phyloP scores from a whole-genome alignment of 169 alveolate genomes.

The Amoebophrya sp. region DNA sequence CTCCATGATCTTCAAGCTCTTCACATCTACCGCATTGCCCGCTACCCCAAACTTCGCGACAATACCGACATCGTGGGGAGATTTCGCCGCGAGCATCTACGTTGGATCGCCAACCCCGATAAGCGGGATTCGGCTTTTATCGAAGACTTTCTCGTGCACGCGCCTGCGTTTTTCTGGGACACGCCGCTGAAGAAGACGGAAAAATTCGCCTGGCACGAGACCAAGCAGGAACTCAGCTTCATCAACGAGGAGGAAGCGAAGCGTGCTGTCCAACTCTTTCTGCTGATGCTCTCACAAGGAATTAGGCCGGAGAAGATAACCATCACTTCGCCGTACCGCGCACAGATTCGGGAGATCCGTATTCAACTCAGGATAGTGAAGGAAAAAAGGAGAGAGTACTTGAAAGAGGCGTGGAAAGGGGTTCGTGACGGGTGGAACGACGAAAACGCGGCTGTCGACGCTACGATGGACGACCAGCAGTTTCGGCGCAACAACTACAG shows the following conservation, averaged over 20 bases:
- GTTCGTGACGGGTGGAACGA: no score
- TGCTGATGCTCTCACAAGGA: not conserved
- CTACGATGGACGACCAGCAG: no score
- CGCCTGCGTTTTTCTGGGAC: not conserved
- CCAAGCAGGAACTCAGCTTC: not conserved
- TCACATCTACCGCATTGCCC: no score
- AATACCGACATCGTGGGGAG: not conserved
- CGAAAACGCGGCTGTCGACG: no score
- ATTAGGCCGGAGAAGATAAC: not conserved
- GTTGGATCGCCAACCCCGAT: not conserved
- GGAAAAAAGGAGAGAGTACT: no score
- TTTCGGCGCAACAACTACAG: no score
- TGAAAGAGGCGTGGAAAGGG: no score
- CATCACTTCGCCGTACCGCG: not conserved
- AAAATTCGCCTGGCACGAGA: not conserved
- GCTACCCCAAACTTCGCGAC: not conserved
- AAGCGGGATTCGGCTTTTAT: not conserved
- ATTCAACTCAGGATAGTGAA: no score
- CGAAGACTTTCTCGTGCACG: not conserved
- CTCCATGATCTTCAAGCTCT: no score
- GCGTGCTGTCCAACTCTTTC: not conserved
- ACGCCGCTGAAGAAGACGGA: not conserved
- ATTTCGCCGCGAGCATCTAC: not conserved
- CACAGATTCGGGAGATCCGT: not conserved
- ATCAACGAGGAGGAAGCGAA: not conserved